A percentile compares a stretch with the other conserved stretches of the same genome.
Conservation (phyloP, 2,329 filamentous ascomycete species). For the Trichophyton benhamiae region DNA sequence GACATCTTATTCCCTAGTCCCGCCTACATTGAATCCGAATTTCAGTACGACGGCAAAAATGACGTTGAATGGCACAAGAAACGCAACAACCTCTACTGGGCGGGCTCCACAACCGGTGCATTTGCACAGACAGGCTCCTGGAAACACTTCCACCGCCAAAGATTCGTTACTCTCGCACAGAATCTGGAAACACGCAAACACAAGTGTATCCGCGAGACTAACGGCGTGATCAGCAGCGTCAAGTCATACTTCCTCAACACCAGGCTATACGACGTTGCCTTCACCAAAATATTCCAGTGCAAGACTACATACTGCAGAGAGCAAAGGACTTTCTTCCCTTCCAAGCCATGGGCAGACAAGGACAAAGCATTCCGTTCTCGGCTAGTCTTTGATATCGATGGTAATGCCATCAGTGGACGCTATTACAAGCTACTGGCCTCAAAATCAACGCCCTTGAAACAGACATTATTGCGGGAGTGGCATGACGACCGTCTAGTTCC, state of each 20-base stretch:
- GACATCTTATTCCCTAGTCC: conserved; percentile 44
- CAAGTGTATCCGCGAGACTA: conserved; percentile 4
- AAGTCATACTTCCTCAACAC: conserved; percentile 8
- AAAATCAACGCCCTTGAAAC: conserved; percentile 15
- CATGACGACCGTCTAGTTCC: conserved; percentile 17
- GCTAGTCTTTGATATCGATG: conserved; percentile 17
- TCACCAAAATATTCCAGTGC: conserved; percentile 15
- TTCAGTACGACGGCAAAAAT: conserved; percentile 29
- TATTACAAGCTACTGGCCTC: conserved; percentile 17
- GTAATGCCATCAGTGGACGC: conserved; percentile 18
- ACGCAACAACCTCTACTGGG: conserved; percentile 44
- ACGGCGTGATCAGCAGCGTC: background rate
- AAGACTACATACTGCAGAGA: conserved; percentile 11
- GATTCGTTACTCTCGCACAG: conserved; percentile 14
- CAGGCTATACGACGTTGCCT: conserved; percentile 13
- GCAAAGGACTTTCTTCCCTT: conserved; percentile 10
- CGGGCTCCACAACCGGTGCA: conserved; percentile 44
- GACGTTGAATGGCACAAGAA: conserved; percentile 42
- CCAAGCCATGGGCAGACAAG: conserved; percentile 13
- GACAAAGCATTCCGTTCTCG: conserved; percentile 11
- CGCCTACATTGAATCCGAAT: conserved; percentile 33
- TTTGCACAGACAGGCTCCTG: conserved; percentile 15
- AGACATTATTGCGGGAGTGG: conserved; percentile 18
- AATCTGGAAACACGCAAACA: conserved; percentile 10
- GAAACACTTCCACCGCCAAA: conserved; percentile 14